Percentiles rank a stretch among this genome's conserved stretches.
Evolutionary conservation across 2,329 filamentous ascomycete species (phyloP).

Genomic region (Cytospora paraplurivora): DNA sequence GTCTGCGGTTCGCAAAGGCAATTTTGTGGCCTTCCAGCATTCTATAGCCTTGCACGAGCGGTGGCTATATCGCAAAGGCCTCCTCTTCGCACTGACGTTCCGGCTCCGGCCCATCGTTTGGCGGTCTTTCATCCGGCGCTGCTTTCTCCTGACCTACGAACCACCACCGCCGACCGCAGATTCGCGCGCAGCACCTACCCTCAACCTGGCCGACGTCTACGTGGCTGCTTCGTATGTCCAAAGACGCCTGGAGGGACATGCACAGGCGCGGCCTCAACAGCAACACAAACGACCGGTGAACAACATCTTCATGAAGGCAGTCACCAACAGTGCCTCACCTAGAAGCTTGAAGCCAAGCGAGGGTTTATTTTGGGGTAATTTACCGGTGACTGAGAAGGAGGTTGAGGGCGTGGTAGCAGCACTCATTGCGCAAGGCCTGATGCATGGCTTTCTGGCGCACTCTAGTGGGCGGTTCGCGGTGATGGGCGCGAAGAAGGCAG

Average conservation of each 20-base stretch:
- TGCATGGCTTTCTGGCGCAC: conserved; percentile 84
- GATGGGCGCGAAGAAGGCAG: conserved; percentile 70
- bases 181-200: conserved; percentile 67
- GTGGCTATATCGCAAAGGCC: conserved; percentile 76
- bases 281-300: conserved; percentile 42
- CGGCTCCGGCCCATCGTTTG: conserved; percentile 81
- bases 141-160: conserved; percentile 78
- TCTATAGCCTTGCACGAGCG: conserved; percentile 64
- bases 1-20: conserved; percentile 69
- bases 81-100: conserved; percentile 75
- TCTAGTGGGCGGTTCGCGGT: conserved; percentile 78
- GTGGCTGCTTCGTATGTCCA: conserved; percentile 67
- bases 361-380: conserved; percentile 66
- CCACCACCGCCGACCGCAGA: conserved; percentile 56
- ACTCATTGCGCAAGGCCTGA: conserved; percentile 76
- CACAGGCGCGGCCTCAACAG: conserved; percentile 41
- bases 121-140: conserved; percentile 76
- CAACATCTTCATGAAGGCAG: conserved; percentile 53
- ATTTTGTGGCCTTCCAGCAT: conserved; percentile 72
- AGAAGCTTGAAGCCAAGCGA: conserved; percentile 57
- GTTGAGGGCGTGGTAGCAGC: conserved; percentile 78
- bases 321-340: conserved; percentile 48
- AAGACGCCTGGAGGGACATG: conserved; percentile 60
- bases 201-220: conserved; percentile 72
- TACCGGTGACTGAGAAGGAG: conserved; percentile 59